Evolutionary conservation across 345 rosid genomes (phyloP).

Genomic region (Melastoma malabathricum): DNA sequence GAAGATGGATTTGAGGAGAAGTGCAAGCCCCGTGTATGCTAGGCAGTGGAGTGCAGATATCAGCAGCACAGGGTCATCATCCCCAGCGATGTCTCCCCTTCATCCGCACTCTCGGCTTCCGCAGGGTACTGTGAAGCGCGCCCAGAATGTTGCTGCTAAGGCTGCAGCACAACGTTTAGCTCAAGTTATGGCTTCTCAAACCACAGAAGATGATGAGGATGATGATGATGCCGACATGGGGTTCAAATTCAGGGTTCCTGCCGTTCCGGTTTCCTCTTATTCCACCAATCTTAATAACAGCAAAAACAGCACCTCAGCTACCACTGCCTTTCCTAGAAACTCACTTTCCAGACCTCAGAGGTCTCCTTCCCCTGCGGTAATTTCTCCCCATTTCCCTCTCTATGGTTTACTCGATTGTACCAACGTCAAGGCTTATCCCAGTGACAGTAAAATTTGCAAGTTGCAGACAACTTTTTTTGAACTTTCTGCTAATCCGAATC

Average conservation of each 20-base stretch:
- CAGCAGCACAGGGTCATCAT: slow-evolving; percentile 59
- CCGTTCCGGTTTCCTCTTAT: slow-evolving; percentile 15
- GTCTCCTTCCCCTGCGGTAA: slow-evolving; percentile 86
- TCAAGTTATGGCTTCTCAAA: slow-evolving; percentile 87
- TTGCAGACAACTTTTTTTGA: neutral
- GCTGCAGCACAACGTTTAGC: slow-evolving; percentile 90
- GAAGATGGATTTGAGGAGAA: slow-evolving; percentile 59
- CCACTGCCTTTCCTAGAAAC: slow-evolving; percentile 16
- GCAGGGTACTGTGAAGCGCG: slow-evolving; percentile 47
- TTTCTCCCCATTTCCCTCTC: neutral
- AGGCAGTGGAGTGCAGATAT: slow-evolving; percentile 91
- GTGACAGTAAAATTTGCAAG: neutral
- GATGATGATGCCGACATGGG: slow-evolving; percentile 46
- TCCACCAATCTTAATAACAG: slow-evolving; percentile 5
- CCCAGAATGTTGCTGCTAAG: slow-evolving; percentile 82
- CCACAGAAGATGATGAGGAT: slow-evolving; percentile 33
- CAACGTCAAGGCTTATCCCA: neutral
- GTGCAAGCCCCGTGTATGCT: slow-evolving; percentile 49
- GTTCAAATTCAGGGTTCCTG: slow-evolving; percentile 43
- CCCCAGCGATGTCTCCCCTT: slow-evolving; percentile 72
- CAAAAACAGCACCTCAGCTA: slow-evolving; percentile 12
- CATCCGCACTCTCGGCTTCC: slow-evolving; percentile 43
- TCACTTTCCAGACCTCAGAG: slow-evolving; percentile 41
- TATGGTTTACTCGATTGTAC: neutral
- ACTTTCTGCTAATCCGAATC: slow-evolving; percentile 5